A percentile compares a stretch with the other conserved stretches of the same genome.
Conservation (phyloP, 2,329 filamentous ascomycete species). For the Ascochyta clinopodiicola region DNA sequence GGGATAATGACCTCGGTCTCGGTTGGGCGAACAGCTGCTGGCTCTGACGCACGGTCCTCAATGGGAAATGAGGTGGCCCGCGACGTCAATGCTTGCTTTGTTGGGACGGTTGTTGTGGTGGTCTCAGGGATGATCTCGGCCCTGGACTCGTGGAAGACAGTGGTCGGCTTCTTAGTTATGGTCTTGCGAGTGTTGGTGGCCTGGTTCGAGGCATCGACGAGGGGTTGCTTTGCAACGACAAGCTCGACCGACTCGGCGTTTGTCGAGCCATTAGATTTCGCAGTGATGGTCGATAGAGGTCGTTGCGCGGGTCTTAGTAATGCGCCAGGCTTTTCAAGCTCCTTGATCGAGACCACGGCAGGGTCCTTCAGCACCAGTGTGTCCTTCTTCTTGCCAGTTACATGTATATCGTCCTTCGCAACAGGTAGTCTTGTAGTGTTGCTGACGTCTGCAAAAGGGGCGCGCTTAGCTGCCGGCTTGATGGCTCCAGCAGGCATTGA, state of each 20-base stretch:
- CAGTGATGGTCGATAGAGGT: slow-evolving; percentile 49
- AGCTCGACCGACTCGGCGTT: slow-evolving; percentile 24
- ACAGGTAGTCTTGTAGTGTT: slow-evolving; percentile 61
- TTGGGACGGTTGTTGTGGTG: slow-evolving; percentile 24
- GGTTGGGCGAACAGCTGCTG: slow-evolving; percentile 25
- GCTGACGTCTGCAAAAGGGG: slow-evolving; percentile 82
- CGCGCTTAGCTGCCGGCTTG: slow-evolving; percentile 74
- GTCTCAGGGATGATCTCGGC: slow-evolving; percentile 27
- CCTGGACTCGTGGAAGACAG: slow-evolving; percentile 60
- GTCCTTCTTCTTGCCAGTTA: slow-evolving; percentile 52
- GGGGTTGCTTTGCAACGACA: slow-evolving; percentile 31
- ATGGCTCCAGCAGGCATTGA: slow-evolving; percentile 59
- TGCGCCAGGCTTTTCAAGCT: slow-evolving; percentile 53
- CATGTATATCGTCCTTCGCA: slow-evolving; percentile 63
- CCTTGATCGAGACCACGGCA: slow-evolving; percentile 40
- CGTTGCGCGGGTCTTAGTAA: slow-evolving; percentile 68
- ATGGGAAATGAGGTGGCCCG: slow-evolving; percentile 32
- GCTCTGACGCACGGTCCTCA: slow-evolving; percentile 30
- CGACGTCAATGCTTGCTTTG: slow-evolving; percentile 31
- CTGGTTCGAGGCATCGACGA: slow-evolving; percentile 36
- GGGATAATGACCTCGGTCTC: slow-evolving; percentile 7
- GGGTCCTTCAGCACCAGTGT: slow-evolving; percentile 45
- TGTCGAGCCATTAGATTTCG: slow-evolving; percentile 30
- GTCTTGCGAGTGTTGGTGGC: slow-evolving; percentile 54
- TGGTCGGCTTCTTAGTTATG: slow-evolving; percentile 59